Conservation (phyloP, 177 flowering plant species). For the Vitis hybrid region DNA sequence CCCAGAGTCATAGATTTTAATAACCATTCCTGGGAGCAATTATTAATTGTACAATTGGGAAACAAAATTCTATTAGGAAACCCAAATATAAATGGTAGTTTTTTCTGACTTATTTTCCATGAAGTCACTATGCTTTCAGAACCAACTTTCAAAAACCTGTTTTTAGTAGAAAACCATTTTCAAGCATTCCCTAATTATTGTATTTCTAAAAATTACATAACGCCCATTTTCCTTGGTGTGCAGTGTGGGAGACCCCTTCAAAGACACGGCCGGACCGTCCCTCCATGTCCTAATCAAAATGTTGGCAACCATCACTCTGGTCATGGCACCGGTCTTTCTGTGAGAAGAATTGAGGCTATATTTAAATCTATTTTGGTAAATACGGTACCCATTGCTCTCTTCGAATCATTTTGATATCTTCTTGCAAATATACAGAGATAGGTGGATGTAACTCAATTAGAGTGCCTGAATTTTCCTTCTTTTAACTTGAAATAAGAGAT, state of each 20-base stretch:
- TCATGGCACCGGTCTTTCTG: slow-evolving; percentile 94
- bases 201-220: too few species aligned
- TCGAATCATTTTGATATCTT: not conserved
- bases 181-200: too few species aligned
- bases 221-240: slow-evolving; percentile 6
- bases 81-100: too few species aligned
- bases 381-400: slow-evolving; percentile 1
- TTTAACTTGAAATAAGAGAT: not conserved
- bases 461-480: slow-evolving; percentile 3
- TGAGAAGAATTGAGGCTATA: slow-evolving; percentile 29
- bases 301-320: slow-evolving; percentile 97
- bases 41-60: too few species aligned
- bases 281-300: slow-evolving; percentile 95
- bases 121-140: too few species aligned
- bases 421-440: slow-evolving; percentile 3
- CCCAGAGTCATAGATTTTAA: too few species aligned
- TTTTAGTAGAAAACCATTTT: too few species aligned
- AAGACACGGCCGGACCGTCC: slow-evolving; percentile 99
- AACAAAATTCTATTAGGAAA: too few species aligned
- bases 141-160: too few species aligned
- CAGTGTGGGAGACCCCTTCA: slow-evolving; percentile 99
- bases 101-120: too few species aligned
- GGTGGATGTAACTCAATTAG: slow-evolving; percentile 6
- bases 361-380: not conserved
- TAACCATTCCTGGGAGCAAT: too few species aligned